A percentile compares a stretch with the other conserved stretches of the same genome.
Conservation (phyloP, 441 rosid genomes). For the Oxalis stricta region DNA sequence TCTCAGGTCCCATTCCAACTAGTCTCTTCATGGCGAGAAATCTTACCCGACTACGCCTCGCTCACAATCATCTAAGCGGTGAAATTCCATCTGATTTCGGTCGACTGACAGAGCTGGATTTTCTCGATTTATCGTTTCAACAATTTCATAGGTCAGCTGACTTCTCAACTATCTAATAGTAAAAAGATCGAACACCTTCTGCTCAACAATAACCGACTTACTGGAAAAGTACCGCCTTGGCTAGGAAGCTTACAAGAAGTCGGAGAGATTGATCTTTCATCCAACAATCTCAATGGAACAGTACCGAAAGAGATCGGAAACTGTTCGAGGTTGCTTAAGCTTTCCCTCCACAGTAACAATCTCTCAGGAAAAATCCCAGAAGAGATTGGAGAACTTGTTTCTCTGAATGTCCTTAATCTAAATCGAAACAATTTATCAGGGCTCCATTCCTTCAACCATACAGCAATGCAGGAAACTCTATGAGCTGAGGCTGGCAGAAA, state of each 20-base stretch:
- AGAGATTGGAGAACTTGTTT: conserved; percentile 53
- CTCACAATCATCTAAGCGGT: conserved; percentile 55
- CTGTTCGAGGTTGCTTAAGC: conserved; percentile 53
- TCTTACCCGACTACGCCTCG: conserved; percentile 65
- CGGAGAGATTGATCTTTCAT: conserved; percentile 84
- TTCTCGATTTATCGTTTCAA: conserved; percentile 76
- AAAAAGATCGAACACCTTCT: conserved; percentile 51
- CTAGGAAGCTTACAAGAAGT: conserved; percentile 47
- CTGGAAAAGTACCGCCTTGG: conserved; percentile 61
- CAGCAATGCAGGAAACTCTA: conserved; percentile 66
- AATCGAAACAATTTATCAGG: conserved; percentile 62
- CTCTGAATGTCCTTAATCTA: conserved; percentile 64
- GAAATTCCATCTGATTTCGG: conserved; percentile 49
- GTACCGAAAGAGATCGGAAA: conserved; percentile 56
- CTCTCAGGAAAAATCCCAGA: conserved; percentile 51
- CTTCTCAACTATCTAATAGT: conserved; percentile 38
- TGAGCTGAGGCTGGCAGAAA: conserved; percentile 68
- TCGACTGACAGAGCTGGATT: conserved; percentile 38
- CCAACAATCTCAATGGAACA: conserved; percentile 45
- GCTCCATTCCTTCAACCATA: conserved; percentile 47
- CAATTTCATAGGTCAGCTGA: conserved; percentile 40
- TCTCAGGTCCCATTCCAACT: conserved; percentile 52
- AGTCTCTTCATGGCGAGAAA: conserved; percentile 37
- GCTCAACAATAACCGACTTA: conserved; percentile 41
- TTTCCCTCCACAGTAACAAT: conserved; percentile 51